phyloP scores from a whole-genome alignment of 768 basidiomycete species.

The Phaeolepiota aurea region DNA sequence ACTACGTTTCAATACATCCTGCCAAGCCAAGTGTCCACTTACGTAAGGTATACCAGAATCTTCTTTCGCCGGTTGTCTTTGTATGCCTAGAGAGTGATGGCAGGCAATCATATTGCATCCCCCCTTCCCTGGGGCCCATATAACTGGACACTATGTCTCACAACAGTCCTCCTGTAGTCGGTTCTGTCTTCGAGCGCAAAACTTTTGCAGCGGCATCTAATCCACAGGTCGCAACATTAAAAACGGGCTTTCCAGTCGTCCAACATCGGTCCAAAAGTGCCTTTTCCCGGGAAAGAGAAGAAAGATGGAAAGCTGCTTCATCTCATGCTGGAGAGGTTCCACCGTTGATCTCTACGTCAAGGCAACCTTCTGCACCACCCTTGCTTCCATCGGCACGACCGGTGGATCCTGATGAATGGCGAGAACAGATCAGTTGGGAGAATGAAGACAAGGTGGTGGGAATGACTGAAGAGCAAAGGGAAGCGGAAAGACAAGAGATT shows the following conservation, averaged over 20 bases:
- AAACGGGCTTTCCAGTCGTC: slow-evolving; percentile 54
- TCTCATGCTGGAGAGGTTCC: slow-evolving; percentile 21
- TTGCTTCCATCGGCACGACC: slow-evolving; percentile 3
- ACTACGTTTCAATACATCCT: too few species aligned
- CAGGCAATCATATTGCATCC: too few species aligned
- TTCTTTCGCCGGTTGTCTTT: too few species aligned
- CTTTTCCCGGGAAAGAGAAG: slow-evolving; percentile 43
- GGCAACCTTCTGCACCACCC: neutral
- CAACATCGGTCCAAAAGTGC: slow-evolving; percentile 61
- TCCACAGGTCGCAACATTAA: slow-evolving; percentile 18
- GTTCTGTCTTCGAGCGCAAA: slow-evolving; percentile 42
- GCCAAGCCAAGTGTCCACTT: too few species aligned
- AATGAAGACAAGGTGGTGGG: slow-evolving; percentile 52
- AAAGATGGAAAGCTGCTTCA: slow-evolving; percentile 14
- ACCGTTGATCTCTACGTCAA: slow-evolving; percentile 9
- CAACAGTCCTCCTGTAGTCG: slow-evolving; percentile 19
- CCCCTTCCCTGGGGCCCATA: too few species aligned
- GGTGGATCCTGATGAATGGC: slow-evolving; percentile 31
- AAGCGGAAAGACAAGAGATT: slow-evolving; percentile 57
- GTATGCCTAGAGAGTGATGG: too few species aligned
- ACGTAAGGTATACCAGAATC: too few species aligned
- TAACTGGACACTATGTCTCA: too few species aligned
- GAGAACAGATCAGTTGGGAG: slow-evolving; percentile 52
- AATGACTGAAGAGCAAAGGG: slow-evolving; percentile 69
- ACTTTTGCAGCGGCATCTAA: slow-evolving; percentile 14